Conservation (phyloP, 495 filamentous ascomycete species). For the Aspergillus homomorphus region DNA sequence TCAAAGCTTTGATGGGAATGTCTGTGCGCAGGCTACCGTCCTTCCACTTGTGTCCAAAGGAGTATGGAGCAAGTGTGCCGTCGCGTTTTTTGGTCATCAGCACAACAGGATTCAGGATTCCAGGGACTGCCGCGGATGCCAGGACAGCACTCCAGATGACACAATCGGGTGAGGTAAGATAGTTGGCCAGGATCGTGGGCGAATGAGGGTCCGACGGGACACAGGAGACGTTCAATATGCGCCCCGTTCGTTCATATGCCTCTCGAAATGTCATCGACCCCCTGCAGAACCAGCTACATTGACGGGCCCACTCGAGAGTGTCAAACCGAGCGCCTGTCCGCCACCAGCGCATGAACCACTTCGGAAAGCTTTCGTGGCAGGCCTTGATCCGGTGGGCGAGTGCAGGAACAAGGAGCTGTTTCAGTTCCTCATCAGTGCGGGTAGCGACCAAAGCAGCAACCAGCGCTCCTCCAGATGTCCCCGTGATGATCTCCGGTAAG, state of each 20-base stretch:
- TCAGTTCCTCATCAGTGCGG: conserved; percentile 86
- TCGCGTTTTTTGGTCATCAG: conserved; percentile 88
- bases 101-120: conserved; percentile 93
- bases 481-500: conserved; percentile 90
- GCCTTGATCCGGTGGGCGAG: conserved; percentile 81
- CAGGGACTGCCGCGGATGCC: conserved; percentile 92
- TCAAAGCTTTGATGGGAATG: conserved; percentile 89
- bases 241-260: conserved; percentile 89
- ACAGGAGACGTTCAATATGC: conserved; percentile 93
- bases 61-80: conserved; percentile 77
- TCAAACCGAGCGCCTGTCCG: conserved; percentile 92
- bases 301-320: conserved; percentile 82
- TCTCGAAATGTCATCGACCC: conserved; percentile 92
- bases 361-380: conserved; percentile 71
- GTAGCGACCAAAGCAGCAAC: conserved; percentile 87
- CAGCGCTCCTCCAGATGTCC: conserved; percentile 89
- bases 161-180: conserved; percentile 90
- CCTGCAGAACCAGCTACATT: conserved; percentile 82
- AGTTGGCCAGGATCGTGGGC: conserved; percentile 87
- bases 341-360: conserved; percentile 84
- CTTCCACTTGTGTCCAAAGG: conserved; percentile 98
- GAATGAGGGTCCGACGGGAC: conserved; percentile 96
- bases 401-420: conserved; percentile 77
- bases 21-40: conserved; percentile 92
- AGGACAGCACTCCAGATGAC: conserved; percentile 97